Conservation (phyloP, 768 basidiomycete species). For the Serendipita vermifera region DNA sequence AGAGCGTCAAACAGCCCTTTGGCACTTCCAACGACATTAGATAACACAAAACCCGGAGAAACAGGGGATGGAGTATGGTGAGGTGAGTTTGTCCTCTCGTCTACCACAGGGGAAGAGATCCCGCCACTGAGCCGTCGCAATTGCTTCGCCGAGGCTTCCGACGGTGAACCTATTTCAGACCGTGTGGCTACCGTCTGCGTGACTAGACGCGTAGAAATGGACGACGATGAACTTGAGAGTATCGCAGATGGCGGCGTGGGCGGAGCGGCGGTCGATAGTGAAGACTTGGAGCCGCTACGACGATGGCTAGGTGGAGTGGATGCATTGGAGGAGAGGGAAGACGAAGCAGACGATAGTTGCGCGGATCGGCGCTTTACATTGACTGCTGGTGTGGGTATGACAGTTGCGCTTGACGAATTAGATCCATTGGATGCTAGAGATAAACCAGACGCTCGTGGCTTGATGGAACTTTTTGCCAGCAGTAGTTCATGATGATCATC, state of each 20-base stretch:
- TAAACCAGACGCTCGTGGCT: background rate
- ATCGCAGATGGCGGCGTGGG: background rate
- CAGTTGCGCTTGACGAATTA: background rate
- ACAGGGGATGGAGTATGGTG: background rate
- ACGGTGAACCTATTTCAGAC: background rate
- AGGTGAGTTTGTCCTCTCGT: background rate
- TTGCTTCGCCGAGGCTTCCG: background rate
- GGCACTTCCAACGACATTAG: conserved; percentile 7
- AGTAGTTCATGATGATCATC: background rate
- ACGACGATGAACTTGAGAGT: conserved; percentile 20
- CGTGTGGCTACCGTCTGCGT: background rate
- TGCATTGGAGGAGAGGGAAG: background rate
- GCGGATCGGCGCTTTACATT: background rate
- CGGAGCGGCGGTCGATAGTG: background rate
- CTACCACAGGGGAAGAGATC: background rate
- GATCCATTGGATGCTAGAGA: background rate
- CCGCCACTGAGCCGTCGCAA: background rate
- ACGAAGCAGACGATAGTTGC: background rate
- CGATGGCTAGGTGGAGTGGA: background rate
- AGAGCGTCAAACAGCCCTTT: background rate
- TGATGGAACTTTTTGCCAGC: background rate
- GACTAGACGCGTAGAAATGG: background rate
- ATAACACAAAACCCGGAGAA: conserved; percentile 7
- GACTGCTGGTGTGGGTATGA: background rate
- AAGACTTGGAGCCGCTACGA: background rate